Percentiles rank a stretch among this genome's conserved stretches.
Evolutionary conservation across 352 stramenopile species (phyloP).

Genomic region (Phytophthora uliginosa): DNA sequence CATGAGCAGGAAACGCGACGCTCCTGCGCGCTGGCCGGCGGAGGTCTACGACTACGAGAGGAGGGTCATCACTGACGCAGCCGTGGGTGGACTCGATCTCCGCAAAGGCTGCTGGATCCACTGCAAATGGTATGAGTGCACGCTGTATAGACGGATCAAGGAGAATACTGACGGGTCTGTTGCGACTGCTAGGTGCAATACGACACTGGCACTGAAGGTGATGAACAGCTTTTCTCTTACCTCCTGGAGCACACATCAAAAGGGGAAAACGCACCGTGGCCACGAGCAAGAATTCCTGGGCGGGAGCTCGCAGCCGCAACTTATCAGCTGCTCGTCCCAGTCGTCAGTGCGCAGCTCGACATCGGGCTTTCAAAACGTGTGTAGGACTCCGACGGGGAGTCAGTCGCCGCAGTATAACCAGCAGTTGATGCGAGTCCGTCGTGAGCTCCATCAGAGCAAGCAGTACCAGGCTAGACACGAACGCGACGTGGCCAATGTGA

Average conservation of each 20-base stretch:
- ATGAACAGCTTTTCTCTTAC: conserved; percentile 19
- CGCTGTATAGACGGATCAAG: neutral
- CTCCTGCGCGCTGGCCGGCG: conserved; percentile 35
- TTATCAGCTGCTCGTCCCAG: conserved; percentile 36
- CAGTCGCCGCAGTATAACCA: conserved; percentile 28
- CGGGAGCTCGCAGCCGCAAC: conserved; percentile 20
- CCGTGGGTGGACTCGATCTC: conserved; percentile 56
- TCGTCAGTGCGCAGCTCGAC: conserved; percentile 14
- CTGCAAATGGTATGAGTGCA: conserved; percentile 46
- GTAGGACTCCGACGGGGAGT: neutral
- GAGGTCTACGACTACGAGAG: conserved; percentile 65
- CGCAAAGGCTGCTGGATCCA: conserved; percentile 55
- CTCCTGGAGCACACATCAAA: conserved; percentile 48
- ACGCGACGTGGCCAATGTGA: conserved; percentile 48
- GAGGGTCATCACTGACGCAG: conserved; percentile 47
- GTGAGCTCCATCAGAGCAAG: conserved; percentile 35
- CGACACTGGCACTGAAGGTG: conserved; percentile 36
- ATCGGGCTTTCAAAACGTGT: conserved; percentile 4
- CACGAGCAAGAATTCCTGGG: conserved; percentile 15
- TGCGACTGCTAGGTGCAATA: conserved; percentile 36
- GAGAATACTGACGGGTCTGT: neutral
- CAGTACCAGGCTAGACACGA: conserved; percentile 32
- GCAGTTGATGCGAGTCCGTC: conserved; percentile 33
- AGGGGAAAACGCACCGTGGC: conserved; percentile 25
- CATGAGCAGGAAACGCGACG: conserved; percentile 15